Percentiles rank a stretch among this genome's conserved stretches.
phyloP scores from a whole-genome alignment of 106 monocot species.

The Allium sativum region DNA sequence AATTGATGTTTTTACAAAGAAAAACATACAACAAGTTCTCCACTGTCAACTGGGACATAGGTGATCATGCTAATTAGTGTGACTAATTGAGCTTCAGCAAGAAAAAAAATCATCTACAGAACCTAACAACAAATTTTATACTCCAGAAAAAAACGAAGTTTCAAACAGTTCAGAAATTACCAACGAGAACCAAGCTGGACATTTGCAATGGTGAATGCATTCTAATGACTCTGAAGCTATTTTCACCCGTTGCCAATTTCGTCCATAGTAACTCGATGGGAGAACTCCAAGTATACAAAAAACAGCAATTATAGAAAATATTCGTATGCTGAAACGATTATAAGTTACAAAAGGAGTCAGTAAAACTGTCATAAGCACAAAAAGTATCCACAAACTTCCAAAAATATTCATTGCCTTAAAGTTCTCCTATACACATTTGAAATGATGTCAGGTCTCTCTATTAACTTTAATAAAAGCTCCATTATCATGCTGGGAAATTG shows the following conservation, averaged over 20 bases:
- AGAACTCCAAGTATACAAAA: constrained; percentile 61
- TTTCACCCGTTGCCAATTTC: constrained; percentile 33
- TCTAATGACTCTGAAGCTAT: constrained; percentile 56
- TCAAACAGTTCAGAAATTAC: constrained; percentile 14
- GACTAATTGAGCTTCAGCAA: too few species aligned
- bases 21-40: too few species aligned
- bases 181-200: constrained; percentile 38
- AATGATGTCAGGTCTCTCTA: too few species aligned
- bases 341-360: not conserved
- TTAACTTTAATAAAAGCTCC: too few species aligned
- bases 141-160: not conserved
- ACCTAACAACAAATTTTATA: not conserved
- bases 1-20: too few species aligned
- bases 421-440: too few species aligned
- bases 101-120: too few species aligned
- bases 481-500: too few species aligned
- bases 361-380: not conserved
- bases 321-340: constrained; percentile 35
- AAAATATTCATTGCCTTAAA: too few species aligned
- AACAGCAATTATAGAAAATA: constrained; percentile 59
- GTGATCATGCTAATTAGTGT: too few species aligned
- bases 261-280: constrained; percentile 68
- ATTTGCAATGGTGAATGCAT: constrained; percentile 67
- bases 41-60: too few species aligned
- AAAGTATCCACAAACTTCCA: not conserved